Base-by-base conservation (phyloP, 495 filamentous ascomycete genomes). In the Talaromyces borbonicus region DNA sequence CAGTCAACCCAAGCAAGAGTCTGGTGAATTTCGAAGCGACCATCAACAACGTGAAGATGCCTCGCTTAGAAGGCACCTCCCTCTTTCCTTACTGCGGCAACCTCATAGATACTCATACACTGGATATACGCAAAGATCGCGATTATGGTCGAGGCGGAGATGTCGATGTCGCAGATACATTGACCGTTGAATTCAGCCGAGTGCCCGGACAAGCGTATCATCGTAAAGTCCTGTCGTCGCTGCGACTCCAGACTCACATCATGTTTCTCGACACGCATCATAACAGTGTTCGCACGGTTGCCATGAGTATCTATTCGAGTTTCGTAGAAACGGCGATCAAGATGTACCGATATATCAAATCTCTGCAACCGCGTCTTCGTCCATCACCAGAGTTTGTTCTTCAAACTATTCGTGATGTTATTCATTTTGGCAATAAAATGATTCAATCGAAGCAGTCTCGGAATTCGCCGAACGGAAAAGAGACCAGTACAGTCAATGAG, bases 31-130 rank as follows among this genome's bases (percentile, higher is more conserved):
- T 96, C 56, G 74, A 83, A 20, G 57, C 80, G n/a, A 56, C 51
- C 0, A 62, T 90, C 32, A 64, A 78, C 38, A 79, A 73, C 0
- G 58, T 53, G 15, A 60, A 67, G 9, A 69, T 93, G 37, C 62
- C 74, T 2, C 66, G 68, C 20, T 51, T 79, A 4, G 58, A 66
- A 0, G 71, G 65, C 4, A 65, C 61, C 3, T 50, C 44, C 1
- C 58, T 61, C 12, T 97, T 98, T 56, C 90, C 90, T 0, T 98
- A 95, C 56, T 96, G 90, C 53, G 92, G 92, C 0, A 76, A 73
- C 43, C 52, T 78, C 12, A 87, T 98, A 49, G 68, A 96, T 53
- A 85, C 74, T 2, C 67, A 62, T 45, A 89, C 84, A 0, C 63
- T 98, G n/a, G 81, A 88, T 48, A 72, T 97, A 32, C 70, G 66